A percentile compares a stretch with the other conserved stretches of the same genome.
These are phyloP conservation scores for Pterocarpus macrocarpus DNA, from an alignment of 306 rosid species.

Conservation along the genomic window DNA sequence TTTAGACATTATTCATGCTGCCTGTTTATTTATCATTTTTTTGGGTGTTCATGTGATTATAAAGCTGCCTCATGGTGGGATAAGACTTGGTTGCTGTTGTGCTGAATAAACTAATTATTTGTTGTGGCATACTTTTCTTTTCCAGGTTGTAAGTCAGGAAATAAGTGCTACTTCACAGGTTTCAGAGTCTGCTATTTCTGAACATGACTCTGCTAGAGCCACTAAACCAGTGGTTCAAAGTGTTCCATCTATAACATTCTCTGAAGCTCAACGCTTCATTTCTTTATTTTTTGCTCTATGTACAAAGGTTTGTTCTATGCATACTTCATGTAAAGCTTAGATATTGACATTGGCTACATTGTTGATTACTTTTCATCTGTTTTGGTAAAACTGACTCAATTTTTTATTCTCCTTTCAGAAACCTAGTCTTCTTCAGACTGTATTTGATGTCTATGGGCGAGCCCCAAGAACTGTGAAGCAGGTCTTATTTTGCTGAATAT, in stretches of 20 bases:
- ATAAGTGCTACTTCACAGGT: conserved; percentile 61
- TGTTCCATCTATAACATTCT: conserved; percentile 63
- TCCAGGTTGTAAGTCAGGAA: conserved; percentile 77
- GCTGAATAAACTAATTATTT: conserved; percentile 25
- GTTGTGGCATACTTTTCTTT: conserved; percentile 33
- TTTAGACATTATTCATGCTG: conserved; percentile 1
- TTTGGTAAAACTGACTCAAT: conserved; percentile 21
- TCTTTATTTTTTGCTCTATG: conserved; percentile 95
- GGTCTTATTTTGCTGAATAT: conserved; percentile 59
- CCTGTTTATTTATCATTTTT: conserved; percentile 1
- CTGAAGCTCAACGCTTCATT: conserved; percentile 86
- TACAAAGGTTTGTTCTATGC: conserved; percentile 73
- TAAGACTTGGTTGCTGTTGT: conserved; percentile 25
- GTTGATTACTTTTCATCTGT: conserved; percentile 31
- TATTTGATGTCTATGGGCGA: conserved; percentile 74
- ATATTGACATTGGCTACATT: conserved; percentile 28
- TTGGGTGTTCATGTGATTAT: not conserved
- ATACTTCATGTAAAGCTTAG: conserved; percentile 28
- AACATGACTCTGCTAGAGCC: conserved; percentile 60
- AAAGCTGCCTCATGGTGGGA: not conserved
- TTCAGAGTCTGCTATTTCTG: conserved; percentile 68
- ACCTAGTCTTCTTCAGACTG: conserved; percentile 85
- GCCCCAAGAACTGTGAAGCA: conserved; percentile 83
- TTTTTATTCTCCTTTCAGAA: conserved; percentile 68
- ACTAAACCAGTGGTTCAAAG: conserved; percentile 50